Evolutionary conservation across 129 eudicot species (phyloP).

Genomic region (Pittosporum tobira): DNA sequence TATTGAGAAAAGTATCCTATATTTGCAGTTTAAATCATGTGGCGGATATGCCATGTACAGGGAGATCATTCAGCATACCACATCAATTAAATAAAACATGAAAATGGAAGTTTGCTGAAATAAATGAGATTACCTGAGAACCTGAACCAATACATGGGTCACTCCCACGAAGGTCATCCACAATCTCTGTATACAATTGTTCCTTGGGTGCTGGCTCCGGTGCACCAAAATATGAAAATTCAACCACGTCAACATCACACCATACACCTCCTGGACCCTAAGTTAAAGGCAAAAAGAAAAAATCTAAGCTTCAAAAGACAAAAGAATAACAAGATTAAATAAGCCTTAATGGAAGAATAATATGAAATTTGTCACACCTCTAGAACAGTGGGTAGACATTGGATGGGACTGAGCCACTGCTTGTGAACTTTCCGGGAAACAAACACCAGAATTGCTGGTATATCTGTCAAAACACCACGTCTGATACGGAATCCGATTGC

Average conservation of each 20-base stretch:
- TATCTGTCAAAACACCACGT: conserved; percentile 75
- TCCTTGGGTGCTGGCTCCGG: conserved; percentile 82
- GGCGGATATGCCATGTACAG: neutral
- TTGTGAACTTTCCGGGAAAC: conserved; percentile 87
- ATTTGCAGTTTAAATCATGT: conserved; percentile 9
- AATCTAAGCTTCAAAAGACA: conserved; percentile 6
- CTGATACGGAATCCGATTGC: conserved; percentile 87
- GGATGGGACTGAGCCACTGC: conserved; percentile 92
- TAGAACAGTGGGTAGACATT: conserved; percentile 82
- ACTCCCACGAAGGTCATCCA: conserved; percentile 94
- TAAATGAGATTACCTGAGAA: conserved; percentile 56
- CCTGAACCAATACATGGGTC: conserved; percentile 90
- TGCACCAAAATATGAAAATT: conserved; percentile 88
- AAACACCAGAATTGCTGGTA: conserved; percentile 86
- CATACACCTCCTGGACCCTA: conserved; percentile 99
- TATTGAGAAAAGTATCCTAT: neutral
- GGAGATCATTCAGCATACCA: neutral
- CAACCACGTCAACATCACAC: conserved; percentile 97
- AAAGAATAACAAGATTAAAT: neutral
- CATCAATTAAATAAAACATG: neutral
- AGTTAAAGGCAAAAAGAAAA: neutral
- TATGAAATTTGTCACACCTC: conserved; percentile 40
- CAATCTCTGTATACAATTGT: conserved; percentile 81
- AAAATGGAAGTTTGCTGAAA: neutral
- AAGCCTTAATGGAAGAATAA: conserved; percentile 1